These are phyloP conservation scores for Metschnikowia sp. DNA, from an alignment of 805 yeast species.

Conservation along the genomic window DNA sequence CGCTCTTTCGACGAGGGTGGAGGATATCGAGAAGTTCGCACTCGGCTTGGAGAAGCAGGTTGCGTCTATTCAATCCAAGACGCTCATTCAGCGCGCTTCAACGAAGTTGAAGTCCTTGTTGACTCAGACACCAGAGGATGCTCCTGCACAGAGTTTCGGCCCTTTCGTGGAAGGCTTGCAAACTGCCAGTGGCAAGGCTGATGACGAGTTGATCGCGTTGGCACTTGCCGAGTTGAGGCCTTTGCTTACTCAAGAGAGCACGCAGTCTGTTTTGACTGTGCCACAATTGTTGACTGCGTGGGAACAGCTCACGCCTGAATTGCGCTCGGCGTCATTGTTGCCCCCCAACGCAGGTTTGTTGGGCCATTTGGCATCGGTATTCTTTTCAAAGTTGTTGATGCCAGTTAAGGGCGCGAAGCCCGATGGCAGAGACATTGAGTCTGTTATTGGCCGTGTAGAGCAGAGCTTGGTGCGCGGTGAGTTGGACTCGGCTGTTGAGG, in stretches of 20 bases:
- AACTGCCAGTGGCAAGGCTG: conserved; percentile 19
- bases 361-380: conserved; percentile 79
- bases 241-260: conserved; percentile 35
- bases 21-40: conserved; percentile 54
- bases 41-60: conserved; percentile 39
- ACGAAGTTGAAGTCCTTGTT: conserved; percentile 32
- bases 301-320: conserved; percentile 76
- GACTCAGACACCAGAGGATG: conserved; percentile 21
- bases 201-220: conserved; percentile 34
- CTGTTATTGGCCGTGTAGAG: conserved; percentile 82
- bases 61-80: conserved; percentile 31
- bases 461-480: conserved; percentile 70
- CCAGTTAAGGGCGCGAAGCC: conserved; percentile 75
- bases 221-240: conserved; percentile 34
- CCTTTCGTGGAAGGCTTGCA: conserved; percentile 40
- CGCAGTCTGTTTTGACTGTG: conserved; percentile 62
- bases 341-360: conserved; percentile 96
- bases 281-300: conserved; percentile 79
- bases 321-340: conserved; percentile 81
- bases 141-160: conserved; percentile 23
- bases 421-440: conserved; percentile 78
- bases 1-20: conserved; percentile 53
- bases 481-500: conserved; percentile 87
- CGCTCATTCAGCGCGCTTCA: conserved; percentile 30
- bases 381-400: conserved; percentile 73